These are phyloP conservation scores for Gracilaria domingensis DNA, from an alignment of 23 red algal genomes.

Conservation along the genomic window DNA sequence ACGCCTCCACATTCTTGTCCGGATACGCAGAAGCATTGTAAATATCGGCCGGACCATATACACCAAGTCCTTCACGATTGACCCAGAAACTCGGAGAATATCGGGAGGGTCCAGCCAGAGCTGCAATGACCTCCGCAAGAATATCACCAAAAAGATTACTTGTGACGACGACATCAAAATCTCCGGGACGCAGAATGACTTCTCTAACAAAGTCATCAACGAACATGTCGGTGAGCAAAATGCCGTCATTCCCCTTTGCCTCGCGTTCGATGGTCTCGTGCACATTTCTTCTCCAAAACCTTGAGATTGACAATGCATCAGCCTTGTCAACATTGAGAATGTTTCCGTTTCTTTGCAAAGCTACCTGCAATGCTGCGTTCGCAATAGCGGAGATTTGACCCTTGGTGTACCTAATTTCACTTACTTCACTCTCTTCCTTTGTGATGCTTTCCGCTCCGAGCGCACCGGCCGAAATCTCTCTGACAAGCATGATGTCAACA, in stretches of 20 bases:
- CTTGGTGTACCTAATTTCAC: constrained; percentile 66
- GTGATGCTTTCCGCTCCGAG: constrained; percentile 44
- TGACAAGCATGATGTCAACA: constrained; percentile 85
- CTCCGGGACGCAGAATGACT: constrained; percentile 75
- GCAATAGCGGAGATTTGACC: constrained; percentile 67
- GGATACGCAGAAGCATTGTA: constrained; percentile 88
- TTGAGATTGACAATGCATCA: constrained; percentile 84
- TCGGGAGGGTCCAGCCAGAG: constrained; percentile 69
- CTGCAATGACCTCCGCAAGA: constrained; percentile 77
- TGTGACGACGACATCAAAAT: constrained; percentile 87
- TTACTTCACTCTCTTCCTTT: constrained; percentile 48
- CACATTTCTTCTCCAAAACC: constrained; percentile 84
- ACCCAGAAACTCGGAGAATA: constrained; percentile 80
- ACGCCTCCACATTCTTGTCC: constrained; percentile 23
- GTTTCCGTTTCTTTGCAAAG: constrained; percentile 68
- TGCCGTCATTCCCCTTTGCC: constrained; percentile 51
- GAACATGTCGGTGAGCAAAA: constrained; percentile 83
- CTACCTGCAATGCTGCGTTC: constrained; percentile 59
- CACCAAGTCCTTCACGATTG: constrained; percentile 72
- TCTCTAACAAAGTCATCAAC: constrained; percentile 91
- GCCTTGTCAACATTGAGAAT: constrained; percentile 92
- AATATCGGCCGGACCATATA: constrained; percentile 90
- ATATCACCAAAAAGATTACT: constrained; percentile 94
- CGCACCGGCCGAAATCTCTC: constrained; percentile 86
- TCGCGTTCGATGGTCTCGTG: constrained; percentile 74